Base-by-base conservation (phyloP, 192 early-diverging fungal species). In the Coemansia sp. region DNA sequence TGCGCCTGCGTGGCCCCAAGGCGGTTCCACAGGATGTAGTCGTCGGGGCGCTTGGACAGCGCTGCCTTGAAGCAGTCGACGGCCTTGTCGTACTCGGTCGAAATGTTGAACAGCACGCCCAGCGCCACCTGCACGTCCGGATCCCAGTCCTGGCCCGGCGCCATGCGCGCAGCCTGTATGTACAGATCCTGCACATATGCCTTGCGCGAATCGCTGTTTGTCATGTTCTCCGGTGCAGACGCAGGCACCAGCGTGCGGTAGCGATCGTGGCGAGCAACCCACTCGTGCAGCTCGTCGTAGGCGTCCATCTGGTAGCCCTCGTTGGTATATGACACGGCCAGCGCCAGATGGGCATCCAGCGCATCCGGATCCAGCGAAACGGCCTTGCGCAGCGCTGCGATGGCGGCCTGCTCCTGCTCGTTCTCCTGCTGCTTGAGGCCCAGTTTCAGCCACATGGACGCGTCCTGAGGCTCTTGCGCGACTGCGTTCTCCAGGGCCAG, bases 1-100 rank as follows among this genome's bases (percentile, higher is more conserved):
- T 99, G 98, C 22, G 95, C 97, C 39, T 94, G 83, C 0, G 95
- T 99, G 4, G 97, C 97, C 8, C 97, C 97, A 25, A 98, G 84
- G 62, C 93, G 93, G 82, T 98, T 98, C 93, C 93, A 99, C 35
- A 97, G 82, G 67, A 95, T 78, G 71, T 95, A 97, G 69, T 98
- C 93, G 73, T 88, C 82, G 13, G 97, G 97, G 19, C 90, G 83
- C 23, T 84, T 84, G 18, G 88, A 85, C 36, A 99, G 73, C 35
- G 95, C 95, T 0, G 95, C 87, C 59, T 90, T 85, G 82, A 99
- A 99, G 71, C 97, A 99, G 68, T 99, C 97, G 8, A 95, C 83
- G 1, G 97, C 95, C 83, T 99, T 99, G 55, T 88, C 83, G 58
- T 95, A 97, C 69, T 99, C 95, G 24, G 88, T 81, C 11, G 88